Evolutionary conservation across 2,329 filamentous ascomycete genomes (phyloP), one percentile per base, ranked within the genome.

Genomic region (Tolypocladium album): DNA sequence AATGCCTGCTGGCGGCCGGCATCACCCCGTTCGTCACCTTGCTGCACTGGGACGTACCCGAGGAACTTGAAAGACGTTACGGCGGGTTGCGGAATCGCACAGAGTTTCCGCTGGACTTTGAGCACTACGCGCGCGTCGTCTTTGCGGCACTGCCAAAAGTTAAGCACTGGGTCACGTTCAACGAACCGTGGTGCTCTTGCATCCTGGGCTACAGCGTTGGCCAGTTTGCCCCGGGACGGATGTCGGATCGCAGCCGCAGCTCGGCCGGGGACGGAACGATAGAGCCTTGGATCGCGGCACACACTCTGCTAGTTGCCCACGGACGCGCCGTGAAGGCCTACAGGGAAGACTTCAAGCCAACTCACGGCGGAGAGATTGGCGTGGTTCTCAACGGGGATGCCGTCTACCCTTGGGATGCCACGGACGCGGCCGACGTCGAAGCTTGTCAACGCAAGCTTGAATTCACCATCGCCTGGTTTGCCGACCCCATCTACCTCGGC

Each of bases 401-500:
- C 24, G 47, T 50, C 2, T 50, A 31, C 47, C 47, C 47, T 24
- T 50, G 47, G 47, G 47, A 50, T 17, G 47, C 47, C 24, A 31
- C 47, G 24, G 24, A 50, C 15, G 6, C 24, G 24, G 47, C 47
- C 24, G 47, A 50, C 15, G 47, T 50, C 15, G 47, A 50, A 15
- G 47, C 47, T 31, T 31, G 47, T 17, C 5, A 50, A 31, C 47
- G 47, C 24, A 50, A 50, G 47, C 47, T 50, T 11, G 47, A 50
- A 17, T 50, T 50, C 13, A 20, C 24, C 47, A 50, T 50, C 4
- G 47, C 24, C 15, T 50, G 47, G 47, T 50, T 50, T 20, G 47
- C 47, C 24, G 47, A 50, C 47, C 47, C 47, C 8, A 50, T 50
- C 24, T 50, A 95, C 79, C 84, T 88, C 63, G 90, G 90, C 65